phyloP scores from a whole-genome alignment of 2,329 filamentous ascomycete species.

The Penicillium sp. region DNA sequence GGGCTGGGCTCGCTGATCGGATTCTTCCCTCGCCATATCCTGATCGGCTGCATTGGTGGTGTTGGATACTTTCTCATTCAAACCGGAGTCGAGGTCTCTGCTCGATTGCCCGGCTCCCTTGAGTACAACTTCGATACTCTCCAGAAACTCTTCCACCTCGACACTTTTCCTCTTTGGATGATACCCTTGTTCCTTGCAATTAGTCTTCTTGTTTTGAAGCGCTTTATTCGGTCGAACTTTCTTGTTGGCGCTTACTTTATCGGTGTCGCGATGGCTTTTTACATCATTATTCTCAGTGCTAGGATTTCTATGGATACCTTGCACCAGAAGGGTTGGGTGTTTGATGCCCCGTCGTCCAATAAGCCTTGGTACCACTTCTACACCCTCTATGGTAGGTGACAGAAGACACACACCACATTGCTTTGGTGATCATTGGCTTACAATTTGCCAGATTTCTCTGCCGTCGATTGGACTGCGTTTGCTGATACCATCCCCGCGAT shows the following conservation, averaged over 20 bases:
- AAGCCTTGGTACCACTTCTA: constrained; percentile 99
- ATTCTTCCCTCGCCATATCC: constrained; percentile 92
- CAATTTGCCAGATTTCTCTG: constrained; percentile 61
- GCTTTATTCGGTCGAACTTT: constrained; percentile 73
- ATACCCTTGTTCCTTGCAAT: constrained; percentile 74
- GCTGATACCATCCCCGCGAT: constrained; percentile 85
- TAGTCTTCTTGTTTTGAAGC: constrained; percentile 69
- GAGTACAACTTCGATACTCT: constrained; percentile 75
- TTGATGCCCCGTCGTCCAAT: constrained; percentile 73
- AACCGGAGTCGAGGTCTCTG: constrained; percentile 90
- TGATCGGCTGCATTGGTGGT: constrained; percentile 95
- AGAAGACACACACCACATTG: background rate
- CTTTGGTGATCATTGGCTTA: constrained; percentile 4
- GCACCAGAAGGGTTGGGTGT: constrained; percentile 79
- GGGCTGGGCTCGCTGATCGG: constrained; percentile 87
- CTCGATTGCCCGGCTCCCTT: constrained; percentile 77
- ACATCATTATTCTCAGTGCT: constrained; percentile 48
- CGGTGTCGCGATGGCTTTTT: constrained; percentile 62
- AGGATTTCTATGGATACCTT: constrained; percentile 63
- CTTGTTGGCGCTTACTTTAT: constrained; percentile 85
- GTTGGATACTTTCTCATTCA: constrained; percentile 92
- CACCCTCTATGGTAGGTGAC: constrained; percentile 74
- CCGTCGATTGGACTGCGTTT: constrained; percentile 79
- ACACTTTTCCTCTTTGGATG: constrained; percentile 77
- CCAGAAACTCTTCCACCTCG: constrained; percentile 64